These are phyloP conservation scores for Pleoardoris graminearum DNA, from an alignment of 2,329 filamentous ascomycete genomes.

Conservation along the genomic window DNA sequence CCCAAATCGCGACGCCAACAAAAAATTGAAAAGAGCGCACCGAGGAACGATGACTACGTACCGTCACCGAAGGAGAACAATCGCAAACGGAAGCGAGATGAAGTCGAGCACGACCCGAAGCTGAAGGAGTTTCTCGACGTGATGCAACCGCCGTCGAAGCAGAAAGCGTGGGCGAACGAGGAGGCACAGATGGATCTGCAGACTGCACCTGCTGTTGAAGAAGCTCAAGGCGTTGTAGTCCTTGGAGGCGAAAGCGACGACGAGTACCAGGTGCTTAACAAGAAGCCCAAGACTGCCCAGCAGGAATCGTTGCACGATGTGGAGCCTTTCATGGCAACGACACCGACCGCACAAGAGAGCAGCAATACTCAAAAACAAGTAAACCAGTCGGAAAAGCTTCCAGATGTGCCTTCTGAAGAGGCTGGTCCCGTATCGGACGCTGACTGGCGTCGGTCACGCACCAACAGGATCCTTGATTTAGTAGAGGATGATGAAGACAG, in stretches of 20 bases:
- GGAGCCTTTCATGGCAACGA: background rate
- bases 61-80: slow-evolving; percentile 32
- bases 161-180: slow-evolving; percentile 65
- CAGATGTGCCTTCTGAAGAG: slow-evolving; percentile 25
- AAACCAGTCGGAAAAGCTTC: slow-evolving; percentile 21
- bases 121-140: slow-evolving; percentile 83
- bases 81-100: slow-evolving; percentile 71
- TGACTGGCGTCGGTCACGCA: slow-evolving; percentile 90
- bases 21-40: slow-evolving; percentile 30
- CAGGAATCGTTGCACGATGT: slow-evolving; percentile 10
- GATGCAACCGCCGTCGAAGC: slow-evolving; percentile 71
- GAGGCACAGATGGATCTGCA: slow-evolving; percentile 35
- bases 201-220: slow-evolving; percentile 19
- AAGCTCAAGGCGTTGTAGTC: slow-evolving; percentile 27
- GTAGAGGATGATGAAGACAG: slow-evolving; percentile 70
- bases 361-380: slow-evolving; percentile 13
- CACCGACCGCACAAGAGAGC: slow-evolving; percentile 1
- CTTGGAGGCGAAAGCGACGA: slow-evolving; percentile 66
- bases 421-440: slow-evolving; percentile 67
- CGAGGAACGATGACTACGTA: slow-evolving; percentile 30
- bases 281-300: slow-evolving; percentile 45
- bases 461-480: slow-evolving; percentile 82
- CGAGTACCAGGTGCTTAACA: slow-evolving; percentile 70
- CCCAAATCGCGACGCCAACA: slow-evolving; percentile 40
- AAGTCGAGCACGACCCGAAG: slow-evolving; percentile 69